Evolutionary conservation across 2,329 filamentous ascomycete species (phyloP), one percentile per base, ranked within the genome.

Genomic region (Lachnellula willkommii): DNA sequence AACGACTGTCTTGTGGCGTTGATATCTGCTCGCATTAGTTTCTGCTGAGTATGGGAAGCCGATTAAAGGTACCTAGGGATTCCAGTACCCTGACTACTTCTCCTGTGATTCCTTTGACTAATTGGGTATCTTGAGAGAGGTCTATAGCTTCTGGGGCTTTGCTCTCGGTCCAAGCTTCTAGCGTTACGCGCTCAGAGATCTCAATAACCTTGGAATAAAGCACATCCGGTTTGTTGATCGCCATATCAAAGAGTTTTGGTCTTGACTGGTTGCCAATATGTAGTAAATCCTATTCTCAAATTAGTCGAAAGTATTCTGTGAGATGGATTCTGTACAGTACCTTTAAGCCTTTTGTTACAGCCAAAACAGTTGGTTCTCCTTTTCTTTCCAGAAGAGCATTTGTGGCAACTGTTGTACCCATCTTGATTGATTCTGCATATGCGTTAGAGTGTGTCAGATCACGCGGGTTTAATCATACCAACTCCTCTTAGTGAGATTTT

Each of bases 341-440:
- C 26, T 82, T 84, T 71, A 90, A 89, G 0, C 85, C 86, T 62
- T 84, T 85, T 0, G 85, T 89, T 2, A 88, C 83, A 4, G 89
- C 75, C 68, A 90, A 79, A 2, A 84, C 87, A 64, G 87, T 87
- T 53, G 77, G 78, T 67, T 88, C 85, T 15, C 87, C 87, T 66
- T 90, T 90, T 22, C 85, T 73, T 65, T 89, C 85, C 1, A 90
- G 72, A n/a, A 90, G 71, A 0, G 87, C 86, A 71, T 90, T 90
- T 0, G 87, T 90, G 1, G 86, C 87, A 6, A 90, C 84, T 0
- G 87, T 90, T 1, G 87, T 90, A 14, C 87, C 87, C 80, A 90
- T 89, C 8, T 87, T 79, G 66, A 89, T 89, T 53, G 81, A 85
- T 66, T 85, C 84, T 69, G 85, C 39, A 32, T 12, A 32, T 17